phyloP scores from a whole-genome alignment of 805 yeast species.

The Komagataella kurtzmanii region DNA sequence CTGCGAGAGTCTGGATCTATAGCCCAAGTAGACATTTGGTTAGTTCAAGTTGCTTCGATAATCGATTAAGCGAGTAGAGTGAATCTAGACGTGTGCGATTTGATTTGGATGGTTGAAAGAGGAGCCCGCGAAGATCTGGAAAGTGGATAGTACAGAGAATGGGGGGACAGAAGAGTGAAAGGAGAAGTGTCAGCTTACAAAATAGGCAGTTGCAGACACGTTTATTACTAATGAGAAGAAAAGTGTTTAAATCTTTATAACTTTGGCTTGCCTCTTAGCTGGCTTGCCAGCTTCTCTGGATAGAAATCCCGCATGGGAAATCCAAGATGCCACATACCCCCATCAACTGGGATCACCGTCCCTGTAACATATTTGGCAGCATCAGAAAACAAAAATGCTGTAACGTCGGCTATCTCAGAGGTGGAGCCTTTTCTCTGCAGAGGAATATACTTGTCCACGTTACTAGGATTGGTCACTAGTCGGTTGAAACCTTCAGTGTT shows the following conservation, averaged over 20 bases:
- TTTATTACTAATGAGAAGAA: background rate
- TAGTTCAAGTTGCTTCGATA: background rate
- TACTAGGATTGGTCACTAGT: slow-evolving; percentile 30
- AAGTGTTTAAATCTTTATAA: slow-evolving; percentile 4
- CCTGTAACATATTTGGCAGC: slow-evolving; percentile 76
- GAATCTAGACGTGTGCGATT: background rate
- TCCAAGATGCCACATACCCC: slow-evolving; percentile 82
- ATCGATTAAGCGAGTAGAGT: background rate
- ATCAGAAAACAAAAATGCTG: slow-evolving; percentile 71
- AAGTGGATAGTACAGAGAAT: background rate
- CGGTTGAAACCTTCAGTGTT: slow-evolving; percentile 80
- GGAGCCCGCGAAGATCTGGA: background rate
- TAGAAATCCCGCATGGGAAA: slow-evolving; percentile 19
- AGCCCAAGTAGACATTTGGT: slow-evolving; percentile 57
- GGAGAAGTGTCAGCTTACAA: background rate
- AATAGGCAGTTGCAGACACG: background rate
- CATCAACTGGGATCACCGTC: slow-evolving; percentile 72
- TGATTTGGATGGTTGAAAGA: background rate
- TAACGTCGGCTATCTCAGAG: slow-evolving; percentile 76
- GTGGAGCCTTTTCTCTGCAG: slow-evolving; percentile 57
- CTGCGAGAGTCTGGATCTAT: slow-evolving; percentile 91
- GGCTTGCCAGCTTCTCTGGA: slow-evolving; percentile 25
- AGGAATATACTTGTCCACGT: slow-evolving; percentile 38
- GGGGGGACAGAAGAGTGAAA: background rate
- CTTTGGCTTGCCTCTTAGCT: slow-evolving; percentile 12